phyloP scores from a whole-genome alignment of 768 basidiomycete genomes.

The Termitomyces sp. region DNA sequence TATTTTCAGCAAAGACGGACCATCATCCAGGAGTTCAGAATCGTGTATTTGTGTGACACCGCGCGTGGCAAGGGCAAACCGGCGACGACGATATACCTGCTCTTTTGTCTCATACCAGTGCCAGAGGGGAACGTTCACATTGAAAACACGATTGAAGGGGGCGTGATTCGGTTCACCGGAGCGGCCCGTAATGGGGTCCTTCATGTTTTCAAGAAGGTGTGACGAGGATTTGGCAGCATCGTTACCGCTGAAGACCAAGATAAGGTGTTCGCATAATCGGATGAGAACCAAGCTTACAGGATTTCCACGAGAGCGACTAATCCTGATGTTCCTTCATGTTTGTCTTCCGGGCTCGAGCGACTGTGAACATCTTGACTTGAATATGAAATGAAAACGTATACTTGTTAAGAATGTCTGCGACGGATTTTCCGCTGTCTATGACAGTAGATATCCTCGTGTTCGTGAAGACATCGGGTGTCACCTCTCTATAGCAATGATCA shows the following conservation, averaged over 20 bases:
- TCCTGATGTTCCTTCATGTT: slow-evolving; percentile 22
- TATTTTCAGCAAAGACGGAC: no score
- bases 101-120: slow-evolving; percentile 1
- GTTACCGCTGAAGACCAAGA: slow-evolving; percentile 3
- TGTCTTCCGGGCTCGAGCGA: slow-evolving; percentile 18
- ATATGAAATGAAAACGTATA: background rate
- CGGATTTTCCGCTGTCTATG: slow-evolving; percentile 23
- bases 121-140: background rate
- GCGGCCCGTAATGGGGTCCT: slow-evolving; percentile 15
- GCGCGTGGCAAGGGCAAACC: background rate
- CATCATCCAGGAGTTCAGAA: background rate
- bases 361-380: background rate
- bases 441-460: slow-evolving; percentile 29
- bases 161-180: no score
- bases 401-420: slow-evolving; percentile 21
- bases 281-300: no score
- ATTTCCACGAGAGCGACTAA: slow-evolving; percentile 7
- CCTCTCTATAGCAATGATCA: slow-evolving; percentile 24
- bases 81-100: slow-evolving; percentile 2
- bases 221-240: slow-evolving; percentile 8
- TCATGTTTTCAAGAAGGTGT: slow-evolving; percentile 22
- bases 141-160: background rate
- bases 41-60: background rate
- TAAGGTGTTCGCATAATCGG: no score
- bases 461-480: slow-evolving; percentile 27